phyloP scores from a whole-genome alignment of 2,329 filamentous ascomycete species.

The Chalaropsis thielavioides region DNA sequence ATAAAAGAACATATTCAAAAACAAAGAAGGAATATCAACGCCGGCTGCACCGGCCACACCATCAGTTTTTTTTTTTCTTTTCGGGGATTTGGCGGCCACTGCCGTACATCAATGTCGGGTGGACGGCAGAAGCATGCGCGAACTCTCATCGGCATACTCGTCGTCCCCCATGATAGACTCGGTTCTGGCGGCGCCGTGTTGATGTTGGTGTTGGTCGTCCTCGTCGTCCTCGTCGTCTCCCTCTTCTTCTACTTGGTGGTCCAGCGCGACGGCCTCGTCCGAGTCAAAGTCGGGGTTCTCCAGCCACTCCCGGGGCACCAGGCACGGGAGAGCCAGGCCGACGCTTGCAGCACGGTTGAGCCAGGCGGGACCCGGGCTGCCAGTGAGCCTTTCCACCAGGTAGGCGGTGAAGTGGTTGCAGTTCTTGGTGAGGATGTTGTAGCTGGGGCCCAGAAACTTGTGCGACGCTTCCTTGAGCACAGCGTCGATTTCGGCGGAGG shows the following conservation, averaged over 20 bases:
- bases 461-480: slow-evolving; percentile 55
- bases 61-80: too few relatives aligned
- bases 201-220: slow-evolving; percentile 48
- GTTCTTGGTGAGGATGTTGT: slow-evolving; percentile 71
- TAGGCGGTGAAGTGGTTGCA: slow-evolving; percentile 81
- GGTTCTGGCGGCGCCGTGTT: slow-evolving; percentile 33
- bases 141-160: slow-evolving; percentile 28
- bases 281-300: slow-evolving; percentile 62
- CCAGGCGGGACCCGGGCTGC: slow-evolving; percentile 55
- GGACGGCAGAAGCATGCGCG: slow-evolving; percentile 21
- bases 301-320: slow-evolving; percentile 72
- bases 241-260: slow-evolving; percentile 53
- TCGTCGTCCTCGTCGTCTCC: slow-evolving; percentile 57
- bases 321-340: slow-evolving; percentile 64
- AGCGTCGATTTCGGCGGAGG: slow-evolving; percentile 52
- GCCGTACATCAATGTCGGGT: not conserved
- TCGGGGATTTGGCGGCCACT: not conserved
- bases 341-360: slow-evolving; percentile 75
- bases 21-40: not conserved
- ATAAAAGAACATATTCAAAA: not conserved
- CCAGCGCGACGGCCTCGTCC: slow-evolving; percentile 54
- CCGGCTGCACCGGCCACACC: not conserved
- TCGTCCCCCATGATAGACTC: slow-evolving; percentile 41
- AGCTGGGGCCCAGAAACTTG: slow-evolving; percentile 58
- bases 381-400: slow-evolving; percentile 59